A percentile compares a stretch with the other conserved stretches of the same genome.
phyloP scores from a whole-genome alignment of 73 alveolate species.

The Stentor roeselii region DNA sequence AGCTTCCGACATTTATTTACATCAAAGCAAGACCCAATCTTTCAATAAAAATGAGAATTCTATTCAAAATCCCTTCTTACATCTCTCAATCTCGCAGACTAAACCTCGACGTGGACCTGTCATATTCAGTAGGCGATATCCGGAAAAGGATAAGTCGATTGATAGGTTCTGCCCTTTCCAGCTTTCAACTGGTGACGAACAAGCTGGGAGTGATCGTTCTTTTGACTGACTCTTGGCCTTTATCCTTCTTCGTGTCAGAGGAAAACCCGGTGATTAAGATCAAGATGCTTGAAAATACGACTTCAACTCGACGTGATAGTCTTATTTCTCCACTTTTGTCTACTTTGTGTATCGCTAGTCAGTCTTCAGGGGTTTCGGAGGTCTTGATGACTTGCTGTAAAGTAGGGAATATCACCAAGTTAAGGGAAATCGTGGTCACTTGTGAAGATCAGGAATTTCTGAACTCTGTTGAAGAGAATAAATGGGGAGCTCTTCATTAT shows the following conservation, averaged over 20 bases:
- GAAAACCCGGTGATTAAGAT: not conserved
- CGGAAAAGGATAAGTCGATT: not conserved
- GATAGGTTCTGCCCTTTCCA: not conserved
- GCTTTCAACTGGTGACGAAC: not conserved
- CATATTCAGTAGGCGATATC: not conserved
- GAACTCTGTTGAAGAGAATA: not conserved
- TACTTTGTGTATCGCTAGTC: not conserved
- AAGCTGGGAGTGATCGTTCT: not conserved
- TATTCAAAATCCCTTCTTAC: not conserved
- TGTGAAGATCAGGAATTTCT: conserved; percentile 3
- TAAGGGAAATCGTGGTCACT: not conserved
- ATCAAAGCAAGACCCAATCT: too few species aligned
- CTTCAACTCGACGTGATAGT: not conserved
- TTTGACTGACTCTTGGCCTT: conserved; percentile 16
- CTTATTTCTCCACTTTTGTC: not conserved
- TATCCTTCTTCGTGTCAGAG: not conserved
- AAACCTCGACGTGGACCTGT: not conserved
- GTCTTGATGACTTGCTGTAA: not conserved
- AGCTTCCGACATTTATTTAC: too few species aligned
- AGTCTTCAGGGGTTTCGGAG: not conserved
- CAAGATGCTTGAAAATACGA: not conserved
- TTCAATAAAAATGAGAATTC: not conserved
- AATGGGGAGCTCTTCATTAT: conserved; percentile 26
- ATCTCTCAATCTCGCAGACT: not conserved
- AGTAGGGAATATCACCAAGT: not conserved